Base-by-base conservation (phyloP, 139 green algal genomes). In the Chlorella sp. region DNA sequence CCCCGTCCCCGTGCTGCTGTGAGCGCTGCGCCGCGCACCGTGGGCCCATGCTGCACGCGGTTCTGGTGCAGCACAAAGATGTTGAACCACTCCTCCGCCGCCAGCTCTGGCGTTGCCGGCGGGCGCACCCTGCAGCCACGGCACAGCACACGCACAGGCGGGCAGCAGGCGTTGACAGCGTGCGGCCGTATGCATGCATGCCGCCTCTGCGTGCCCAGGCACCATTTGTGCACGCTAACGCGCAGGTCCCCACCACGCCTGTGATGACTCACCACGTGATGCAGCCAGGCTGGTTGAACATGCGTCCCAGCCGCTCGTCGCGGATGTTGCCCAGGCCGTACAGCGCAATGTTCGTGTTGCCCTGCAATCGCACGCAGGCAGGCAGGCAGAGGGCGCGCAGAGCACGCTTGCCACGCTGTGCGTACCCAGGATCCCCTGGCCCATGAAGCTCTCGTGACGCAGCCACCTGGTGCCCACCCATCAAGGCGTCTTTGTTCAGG, bases 11-110 rank as follows among this genome's bases (percentile, higher is more conserved):
- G n/a, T n/a, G n/a, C n/a, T n/a, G n/a, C n/a, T 55, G 10, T 55
- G 10, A 24, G 42, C 42, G 17, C 10, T 64, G 17, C 4, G 22
- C 55, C 55, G 22, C 49, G 2, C 23, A 74, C 51, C 69, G 94
- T 55, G 6, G 67, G 67, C 82, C 81, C 74, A 74, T 93, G 90
- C 34, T 83, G 67, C 71, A 93, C 84, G 27, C 92, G 80, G 82
- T 98, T 98, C 82, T 98, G 95, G 82, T 99, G 95, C 78, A 99
- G 81, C 36, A 96, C 86, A 65, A 99, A 95, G 23, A 98, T 69
- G 81, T 94, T 98, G 81, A 99, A 90, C 92, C 91, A 99, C 26
- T 92, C 86, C 4, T 83, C 74, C 5, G 42, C 2, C 1, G 66
- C 35, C 49, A 75, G 61, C 1, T 59, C 64, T 1, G 59, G 42